Evolutionary conservation across 2,329 filamentous ascomycete species (phyloP).

Genomic region (Botrytis hyacinthi): DNA sequence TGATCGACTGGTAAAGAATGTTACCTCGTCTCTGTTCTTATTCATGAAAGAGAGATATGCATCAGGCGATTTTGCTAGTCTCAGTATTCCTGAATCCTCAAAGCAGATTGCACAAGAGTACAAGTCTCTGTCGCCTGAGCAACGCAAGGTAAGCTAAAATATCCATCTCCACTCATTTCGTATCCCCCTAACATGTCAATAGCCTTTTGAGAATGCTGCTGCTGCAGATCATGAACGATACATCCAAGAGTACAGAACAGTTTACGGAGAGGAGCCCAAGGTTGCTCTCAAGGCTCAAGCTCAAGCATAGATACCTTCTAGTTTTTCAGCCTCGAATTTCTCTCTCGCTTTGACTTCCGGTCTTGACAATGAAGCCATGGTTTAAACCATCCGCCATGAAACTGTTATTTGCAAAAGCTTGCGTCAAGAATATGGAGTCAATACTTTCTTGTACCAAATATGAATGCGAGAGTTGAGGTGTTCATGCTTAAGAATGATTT

Average conservation of each 20-base stretch:
- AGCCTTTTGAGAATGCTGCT: slow-evolving; percentile 30
- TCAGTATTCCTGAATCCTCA: slow-evolving; percentile 42
- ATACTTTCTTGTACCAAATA: slow-evolving; percentile 4
- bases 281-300: neutral
- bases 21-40: slow-evolving; percentile 41
- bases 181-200: neutral
- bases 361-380: neutral
- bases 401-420: neutral
- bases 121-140: slow-evolving; percentile 45
- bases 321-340: neutral
- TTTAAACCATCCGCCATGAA: neutral
- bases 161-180: neutral
- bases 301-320: neutral
- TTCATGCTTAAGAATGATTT: neutral
- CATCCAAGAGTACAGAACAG: slow-evolving; percentile 21
- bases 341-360: neutral
- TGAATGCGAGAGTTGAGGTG: neutral
- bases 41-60: slow-evolving; percentile 47
- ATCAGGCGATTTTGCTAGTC: slow-evolving; percentile 51
- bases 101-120: slow-evolving; percentile 48
- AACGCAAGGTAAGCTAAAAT: slow-evolving; percentile 43
- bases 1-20: slow-evolving; percentile 50
- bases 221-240: slow-evolving; percentile 35
- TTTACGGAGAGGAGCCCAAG: slow-evolving; percentile 4
- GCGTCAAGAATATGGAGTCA: neutral